Conservation (phyloP, 164 flowering plant genomes). For the Protea cynaroides region DNA sequence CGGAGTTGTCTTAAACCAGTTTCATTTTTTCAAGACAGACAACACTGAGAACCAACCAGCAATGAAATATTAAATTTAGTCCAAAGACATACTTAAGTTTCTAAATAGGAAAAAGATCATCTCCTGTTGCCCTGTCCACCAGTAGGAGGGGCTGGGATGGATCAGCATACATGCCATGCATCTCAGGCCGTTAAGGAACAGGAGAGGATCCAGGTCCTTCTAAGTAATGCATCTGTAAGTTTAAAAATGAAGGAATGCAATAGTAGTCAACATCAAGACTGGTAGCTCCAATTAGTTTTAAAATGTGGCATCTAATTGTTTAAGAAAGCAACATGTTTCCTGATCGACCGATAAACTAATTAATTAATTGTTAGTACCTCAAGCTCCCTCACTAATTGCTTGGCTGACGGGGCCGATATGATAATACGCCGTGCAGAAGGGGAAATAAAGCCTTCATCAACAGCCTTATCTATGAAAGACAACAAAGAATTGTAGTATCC, state of each 20-base stretch:
- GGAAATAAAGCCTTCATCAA: constrained; percentile 90
- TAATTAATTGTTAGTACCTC: constrained; percentile 40
- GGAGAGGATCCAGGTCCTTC: too few species aligned
- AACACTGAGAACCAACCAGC: too few species aligned
- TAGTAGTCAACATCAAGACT: neutral
- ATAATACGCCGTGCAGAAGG: constrained; percentile 74
- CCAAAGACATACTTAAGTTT: too few species aligned
- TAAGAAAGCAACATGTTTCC: neutral
- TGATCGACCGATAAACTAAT: neutral
- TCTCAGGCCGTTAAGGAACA: too few species aligned
- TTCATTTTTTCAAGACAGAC: too few species aligned
- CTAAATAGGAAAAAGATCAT: too few species aligned
- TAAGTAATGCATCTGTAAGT: neutral
- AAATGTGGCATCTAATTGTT: neutral
- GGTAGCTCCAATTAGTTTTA: neutral
- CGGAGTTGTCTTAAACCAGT: neutral
- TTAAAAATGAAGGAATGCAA: neutral
- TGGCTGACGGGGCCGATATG: constrained; percentile 79
- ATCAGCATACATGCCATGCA: too few species aligned
- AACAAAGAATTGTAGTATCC: constrained; percentile 77
- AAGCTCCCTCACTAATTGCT: constrained; percentile 58
- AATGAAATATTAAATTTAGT: too few species aligned
- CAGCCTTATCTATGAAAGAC: constrained; percentile 83
- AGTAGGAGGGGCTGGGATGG: too few species aligned
- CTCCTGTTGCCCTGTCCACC: too few species aligned